Evolutionary conservation across 352 stramenopile species (phyloP).

Genomic region (Globisporangium alternatum): DNA sequence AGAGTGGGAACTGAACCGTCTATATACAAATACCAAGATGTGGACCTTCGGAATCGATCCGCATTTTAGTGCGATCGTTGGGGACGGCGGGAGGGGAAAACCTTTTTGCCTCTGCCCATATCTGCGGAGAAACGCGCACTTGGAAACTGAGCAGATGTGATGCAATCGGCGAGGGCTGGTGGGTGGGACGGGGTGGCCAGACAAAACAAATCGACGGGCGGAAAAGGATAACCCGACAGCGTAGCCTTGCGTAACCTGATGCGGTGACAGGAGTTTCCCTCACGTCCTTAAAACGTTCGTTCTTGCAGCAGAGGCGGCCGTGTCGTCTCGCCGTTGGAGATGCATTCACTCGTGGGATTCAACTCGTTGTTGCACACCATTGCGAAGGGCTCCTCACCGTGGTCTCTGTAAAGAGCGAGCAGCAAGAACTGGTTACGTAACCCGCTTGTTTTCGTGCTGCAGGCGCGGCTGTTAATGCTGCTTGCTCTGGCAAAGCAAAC

Average conservation of each 20-base stretch:
- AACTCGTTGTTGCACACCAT: neutral
- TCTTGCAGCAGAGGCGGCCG: no score
- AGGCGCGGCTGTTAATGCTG: neutral
- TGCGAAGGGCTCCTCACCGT: neutral
- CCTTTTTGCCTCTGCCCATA: neutral
- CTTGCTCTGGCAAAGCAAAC: no score
- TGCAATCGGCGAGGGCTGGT: neutral
- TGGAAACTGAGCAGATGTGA: slow-evolving; percentile 6
- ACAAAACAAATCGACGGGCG: no score
- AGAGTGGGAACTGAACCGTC: neutral
- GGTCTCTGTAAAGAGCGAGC: neutral
- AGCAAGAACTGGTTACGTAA: neutral
- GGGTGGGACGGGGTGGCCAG: neutral
- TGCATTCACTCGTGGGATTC: neutral
- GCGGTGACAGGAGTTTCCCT: neutral
- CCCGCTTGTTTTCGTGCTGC: neutral
- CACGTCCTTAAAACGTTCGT: no score
- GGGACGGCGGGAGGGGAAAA: slow-evolving; percentile 8
- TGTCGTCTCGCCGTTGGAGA: neutral
- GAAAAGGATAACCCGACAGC: neutral
- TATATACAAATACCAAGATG: neutral
- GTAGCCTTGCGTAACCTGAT: slow-evolving; percentile 1
- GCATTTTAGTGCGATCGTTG: no score
- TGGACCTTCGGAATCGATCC: slow-evolving; percentile 20
- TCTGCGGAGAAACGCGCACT: slow-evolving; percentile 12